Conservation (phyloP, 306 rosid species). For the Citrullus mucosospermus region DNA sequence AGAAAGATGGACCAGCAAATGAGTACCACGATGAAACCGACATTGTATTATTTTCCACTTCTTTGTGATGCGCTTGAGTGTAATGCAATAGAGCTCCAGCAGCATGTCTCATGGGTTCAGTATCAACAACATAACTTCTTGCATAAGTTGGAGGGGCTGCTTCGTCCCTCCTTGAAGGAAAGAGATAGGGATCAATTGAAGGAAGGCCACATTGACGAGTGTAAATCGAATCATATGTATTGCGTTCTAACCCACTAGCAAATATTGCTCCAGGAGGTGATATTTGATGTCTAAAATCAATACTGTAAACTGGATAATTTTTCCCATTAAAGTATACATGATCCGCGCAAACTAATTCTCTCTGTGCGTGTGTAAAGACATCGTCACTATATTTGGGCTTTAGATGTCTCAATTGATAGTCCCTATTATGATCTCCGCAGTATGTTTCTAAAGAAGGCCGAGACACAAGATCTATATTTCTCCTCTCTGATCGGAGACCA, state of each 20-base stretch:
- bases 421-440: slow-evolving; percentile 37
- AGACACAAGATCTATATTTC: slow-evolving; percentile 20
- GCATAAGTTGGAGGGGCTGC: slow-evolving; percentile 22
- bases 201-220: slow-evolving; percentile 22
- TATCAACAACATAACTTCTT: slow-evolving; percentile 20
- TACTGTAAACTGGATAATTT: slow-evolving; percentile 25
- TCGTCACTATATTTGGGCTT: slow-evolving; percentile 19
- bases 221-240: slow-evolving; percentile 26
- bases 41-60: slow-evolving; percentile 18
- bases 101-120: slow-evolving; percentile 28
- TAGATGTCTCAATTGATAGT: slow-evolving; percentile 25
- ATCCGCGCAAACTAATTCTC: slow-evolving; percentile 24
- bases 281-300: slow-evolving; percentile 23
- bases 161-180: slow-evolving; percentile 36
- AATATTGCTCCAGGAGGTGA: slow-evolving; percentile 9
- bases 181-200: slow-evolving; percentile 28
- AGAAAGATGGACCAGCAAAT: slow-evolving; percentile 42
- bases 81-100: slow-evolving; percentile 33
- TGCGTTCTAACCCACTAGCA: slow-evolving; percentile 10
- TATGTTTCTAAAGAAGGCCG: slow-evolving; percentile 25
- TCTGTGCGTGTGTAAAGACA: slow-evolving; percentile 23
- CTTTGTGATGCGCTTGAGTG: slow-evolving; percentile 15
- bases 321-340: slow-evolving; percentile 28
- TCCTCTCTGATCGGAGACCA: slow-evolving; percentile 51
- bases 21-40: slow-evolving; percentile 61